Evolutionary conservation across 495 filamentous ascomycete species (phyloP), one percentile per base, ranked within the genome.

Genomic region (Annulohypoxylon nitens): DNA sequence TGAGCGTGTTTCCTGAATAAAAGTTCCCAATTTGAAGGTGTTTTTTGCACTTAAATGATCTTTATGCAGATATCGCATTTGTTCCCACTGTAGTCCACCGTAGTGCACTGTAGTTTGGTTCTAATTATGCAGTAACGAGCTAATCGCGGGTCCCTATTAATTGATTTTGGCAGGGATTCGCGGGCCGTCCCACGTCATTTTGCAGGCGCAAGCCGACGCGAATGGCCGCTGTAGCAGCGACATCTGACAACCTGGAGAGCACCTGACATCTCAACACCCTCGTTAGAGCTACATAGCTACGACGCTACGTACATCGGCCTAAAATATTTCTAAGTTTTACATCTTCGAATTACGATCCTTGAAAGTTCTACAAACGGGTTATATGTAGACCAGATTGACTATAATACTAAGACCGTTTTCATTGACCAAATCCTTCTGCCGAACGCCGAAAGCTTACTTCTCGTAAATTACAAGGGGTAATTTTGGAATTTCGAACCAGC

Each of bases 131-230:
- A 66, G 62, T 62, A 57, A 59, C 10, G 26, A 57, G 53, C 53
- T 57, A 57, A 20, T 10, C 25, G 25, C 25, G 50, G 50, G 5
- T 51, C 48, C 43, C 14, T 66, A 67, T 41, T 60, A 43, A 41
- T 41, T 41, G 4, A 53, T 23, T 62, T 39, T 6, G 54, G 54
- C 66, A 74, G 66, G 70, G 66, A 61, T 68, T 63, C 54, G 62
- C 59, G 57, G 60, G 41, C 53, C 37, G 59, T 67, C 67, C 58
- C 76, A 78, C 76, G 76, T 78, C 76, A 78, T 78, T 64, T 53
- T 68, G 76, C 70, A 78, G 74, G 33, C 71, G 65, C 61, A 67
- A 63, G 57, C 47, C 41, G 41, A 75, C 73, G 69, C 69, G 73
- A 67, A 57, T 71, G 36, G 25, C 62, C 16, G 18, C 53, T 75